phyloP scores from a whole-genome alignment of 106 monocot genomes.

The Alisma plantagoaquatica region DNA sequence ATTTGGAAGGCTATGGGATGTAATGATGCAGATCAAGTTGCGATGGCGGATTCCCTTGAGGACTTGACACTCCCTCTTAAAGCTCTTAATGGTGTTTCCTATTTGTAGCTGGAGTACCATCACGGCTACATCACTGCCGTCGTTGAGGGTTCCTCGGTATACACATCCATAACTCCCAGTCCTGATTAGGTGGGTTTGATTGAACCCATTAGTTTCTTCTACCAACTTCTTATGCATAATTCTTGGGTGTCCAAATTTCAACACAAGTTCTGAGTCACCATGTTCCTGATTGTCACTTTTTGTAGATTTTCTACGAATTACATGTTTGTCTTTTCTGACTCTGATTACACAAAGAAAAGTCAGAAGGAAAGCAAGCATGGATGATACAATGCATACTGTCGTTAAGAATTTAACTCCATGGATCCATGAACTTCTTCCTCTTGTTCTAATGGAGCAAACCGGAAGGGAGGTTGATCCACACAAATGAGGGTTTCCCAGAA shows the following conservation, averaged over 20 bases:
- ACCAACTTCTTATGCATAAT: constrained; percentile 40
- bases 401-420: too few species aligned
- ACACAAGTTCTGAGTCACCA: constrained; percentile 10
- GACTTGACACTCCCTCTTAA: constrained; percentile 56
- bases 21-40: constrained; percentile 59
- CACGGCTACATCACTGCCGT: constrained; percentile 38
- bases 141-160: constrained; percentile 33
- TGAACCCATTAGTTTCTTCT: constrained; percentile 40
- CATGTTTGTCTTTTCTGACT: not conserved
- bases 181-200: constrained; percentile 26
- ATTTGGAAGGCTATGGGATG: constrained; percentile 44
- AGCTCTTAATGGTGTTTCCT: constrained; percentile 47
- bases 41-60: constrained; percentile 50
- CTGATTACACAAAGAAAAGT: not conserved
- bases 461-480: constrained; percentile 26
- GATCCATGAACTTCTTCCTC: too few species aligned
- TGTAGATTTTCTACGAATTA: too few species aligned
- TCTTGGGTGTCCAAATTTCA: constrained; percentile 35
- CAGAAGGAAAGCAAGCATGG: too few species aligned
- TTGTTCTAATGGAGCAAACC: not conserved
- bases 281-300: too few species aligned
- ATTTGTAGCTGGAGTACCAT: constrained; percentile 44
- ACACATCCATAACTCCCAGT: constrained; percentile 40
- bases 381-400: too few species aligned
- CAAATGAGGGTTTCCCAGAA: constrained; percentile 38